Percentiles rank a stretch among this genome's conserved stretches.
These are phyloP conservation scores for Mycena vitilis DNA, from an alignment of 768 basidiomycete species.

Conservation along the genomic window DNA sequence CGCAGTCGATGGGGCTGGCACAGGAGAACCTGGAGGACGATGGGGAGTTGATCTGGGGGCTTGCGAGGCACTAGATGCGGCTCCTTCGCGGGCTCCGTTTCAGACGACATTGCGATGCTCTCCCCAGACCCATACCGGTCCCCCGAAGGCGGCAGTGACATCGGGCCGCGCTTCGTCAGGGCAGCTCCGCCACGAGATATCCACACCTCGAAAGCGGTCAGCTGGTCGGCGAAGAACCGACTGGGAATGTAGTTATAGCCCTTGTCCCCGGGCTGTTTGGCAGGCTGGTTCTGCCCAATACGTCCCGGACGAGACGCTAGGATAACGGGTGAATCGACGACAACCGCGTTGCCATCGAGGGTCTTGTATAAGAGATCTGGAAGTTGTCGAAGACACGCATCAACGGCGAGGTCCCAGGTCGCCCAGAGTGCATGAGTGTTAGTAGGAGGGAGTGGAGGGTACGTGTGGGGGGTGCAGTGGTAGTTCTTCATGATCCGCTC, in stretches of 20 bases:
- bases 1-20: constrained; percentile 96
- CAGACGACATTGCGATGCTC: constrained; percentile 38
- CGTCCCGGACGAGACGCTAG: constrained; percentile 51
- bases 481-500: constrained; percentile 99
- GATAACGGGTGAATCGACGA: constrained; percentile 40
- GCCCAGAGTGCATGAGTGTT: constrained; percentile 97
- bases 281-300: constrained; percentile 47
- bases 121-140: constrained; percentile 45
- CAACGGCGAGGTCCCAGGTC: constrained; percentile 97
- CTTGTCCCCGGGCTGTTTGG: constrained; percentile 49
- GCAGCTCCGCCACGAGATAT: constrained; percentile 93
- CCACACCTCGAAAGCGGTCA: constrained; percentile 99
- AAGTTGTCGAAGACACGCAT: constrained; percentile 93
- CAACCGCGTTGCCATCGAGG: constrained; percentile 39
- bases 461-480: constrained; percentile 95
- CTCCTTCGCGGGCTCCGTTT: constrained; percentile 45
- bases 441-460: constrained; percentile 92
- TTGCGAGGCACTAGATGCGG: constrained; percentile 83
- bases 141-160: constrained; percentile 71
- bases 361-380: constrained; percentile 76
- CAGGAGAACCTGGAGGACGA: constrained; percentile 95
- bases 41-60: constrained; percentile 97
- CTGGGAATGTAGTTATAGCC: constrained; percentile 85
- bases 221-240: constrained; percentile 94
- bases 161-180: constrained; percentile 78